phyloP scores from a whole-genome alignment of 2,329 filamentous ascomycete species.

The Diaporthe citri region DNA sequence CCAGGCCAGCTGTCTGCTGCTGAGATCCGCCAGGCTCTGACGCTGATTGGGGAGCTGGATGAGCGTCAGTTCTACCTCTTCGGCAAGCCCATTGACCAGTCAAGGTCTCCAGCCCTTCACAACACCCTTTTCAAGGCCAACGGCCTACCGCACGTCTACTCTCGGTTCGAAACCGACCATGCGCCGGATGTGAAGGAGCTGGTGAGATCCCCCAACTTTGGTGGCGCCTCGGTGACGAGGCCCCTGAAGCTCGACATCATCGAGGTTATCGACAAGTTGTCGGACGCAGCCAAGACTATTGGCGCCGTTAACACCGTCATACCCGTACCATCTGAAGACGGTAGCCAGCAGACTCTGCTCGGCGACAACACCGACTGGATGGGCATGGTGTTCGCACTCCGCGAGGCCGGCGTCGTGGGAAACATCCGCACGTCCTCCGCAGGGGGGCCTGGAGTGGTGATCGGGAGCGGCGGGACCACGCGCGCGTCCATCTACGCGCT shows the following conservation, averaged over 20 bases:
- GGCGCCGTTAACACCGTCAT: constrained; percentile 97
- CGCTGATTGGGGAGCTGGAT: constrained; percentile 83
- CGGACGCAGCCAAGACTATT: constrained; percentile 82
- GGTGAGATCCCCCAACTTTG: constrained; percentile 81
- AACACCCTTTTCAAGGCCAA: constrained; percentile 83
- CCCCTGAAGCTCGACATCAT: constrained; percentile 93
- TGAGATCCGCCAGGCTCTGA: constrained; percentile 85
- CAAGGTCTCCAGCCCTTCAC: constrained; percentile 89
- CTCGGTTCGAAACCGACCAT: constrained; percentile 78
- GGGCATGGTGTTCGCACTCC: constrained; percentile 87
- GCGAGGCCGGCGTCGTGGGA: constrained; percentile 71
- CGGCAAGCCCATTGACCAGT: constrained; percentile 85
- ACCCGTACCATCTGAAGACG: constrained; percentile 58
- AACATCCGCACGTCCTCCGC: constrained; percentile 54
- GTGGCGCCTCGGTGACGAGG: constrained; percentile 95
- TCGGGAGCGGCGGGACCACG: constrained; percentile 92
- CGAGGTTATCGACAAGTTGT: constrained; percentile 81
- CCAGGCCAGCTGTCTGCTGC: constrained; percentile 92
- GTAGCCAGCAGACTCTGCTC: constrained; percentile 67
- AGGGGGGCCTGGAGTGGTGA: constrained; percentile 72
- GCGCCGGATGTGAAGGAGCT: constrained; percentile 71
- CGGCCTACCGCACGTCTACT: constrained; percentile 89
- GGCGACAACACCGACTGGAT: constrained; percentile 97
- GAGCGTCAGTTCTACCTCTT: constrained; percentile 87
- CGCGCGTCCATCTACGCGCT: constrained; percentile 92